phyloP scores from a whole-genome alignment of 331 rosid genomes.

The Dryas integrifolia region DNA sequence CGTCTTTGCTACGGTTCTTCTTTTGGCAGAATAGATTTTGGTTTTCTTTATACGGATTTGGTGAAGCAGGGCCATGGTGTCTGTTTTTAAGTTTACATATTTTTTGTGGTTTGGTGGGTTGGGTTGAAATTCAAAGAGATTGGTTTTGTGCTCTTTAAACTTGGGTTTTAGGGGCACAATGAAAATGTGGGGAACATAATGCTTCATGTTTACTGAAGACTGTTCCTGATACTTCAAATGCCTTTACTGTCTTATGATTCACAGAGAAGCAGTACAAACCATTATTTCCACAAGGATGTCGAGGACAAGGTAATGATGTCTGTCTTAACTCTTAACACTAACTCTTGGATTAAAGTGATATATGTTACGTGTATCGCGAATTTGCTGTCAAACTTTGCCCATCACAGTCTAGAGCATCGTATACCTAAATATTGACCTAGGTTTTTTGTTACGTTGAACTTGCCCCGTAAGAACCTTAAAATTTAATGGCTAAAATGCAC shows the following conservation, averaged over 20 bases:
- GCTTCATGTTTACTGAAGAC: neutral
- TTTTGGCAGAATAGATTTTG: neutral
- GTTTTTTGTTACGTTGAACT: slow-evolving; percentile 3
- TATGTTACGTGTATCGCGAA: neutral
- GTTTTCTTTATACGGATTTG: neutral
- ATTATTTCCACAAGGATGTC: slow-evolving; percentile 30
- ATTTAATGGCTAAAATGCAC: neutral
- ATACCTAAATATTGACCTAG: neutral
- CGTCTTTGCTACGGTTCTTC: neutral
- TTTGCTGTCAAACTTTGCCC: neutral
- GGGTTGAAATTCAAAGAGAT: neutral
- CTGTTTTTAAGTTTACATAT: neutral
- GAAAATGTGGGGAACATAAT: neutral
- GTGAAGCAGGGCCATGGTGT: neutral
- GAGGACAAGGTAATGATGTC: slow-evolving; percentile 45
- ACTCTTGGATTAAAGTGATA: neutral
- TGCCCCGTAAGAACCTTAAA: neutral
- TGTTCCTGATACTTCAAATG: slow-evolving; percentile 3
- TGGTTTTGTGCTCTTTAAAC: neutral
- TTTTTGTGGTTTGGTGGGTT: slow-evolving; percentile 4
- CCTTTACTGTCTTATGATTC: slow-evolving; percentile 24
- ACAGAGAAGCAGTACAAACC: slow-evolving; percentile 71
- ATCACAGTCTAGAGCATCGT: neutral
- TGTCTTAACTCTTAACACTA: neutral
- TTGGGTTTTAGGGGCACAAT: neutral